Percentiles rank a stretch among this genome's conserved stretches.
These are phyloP conservation scores for Rachicladosporium sp. DNA, from an alignment of 2,329 filamentous ascomycete species.

Conservation along the genomic window DNA sequence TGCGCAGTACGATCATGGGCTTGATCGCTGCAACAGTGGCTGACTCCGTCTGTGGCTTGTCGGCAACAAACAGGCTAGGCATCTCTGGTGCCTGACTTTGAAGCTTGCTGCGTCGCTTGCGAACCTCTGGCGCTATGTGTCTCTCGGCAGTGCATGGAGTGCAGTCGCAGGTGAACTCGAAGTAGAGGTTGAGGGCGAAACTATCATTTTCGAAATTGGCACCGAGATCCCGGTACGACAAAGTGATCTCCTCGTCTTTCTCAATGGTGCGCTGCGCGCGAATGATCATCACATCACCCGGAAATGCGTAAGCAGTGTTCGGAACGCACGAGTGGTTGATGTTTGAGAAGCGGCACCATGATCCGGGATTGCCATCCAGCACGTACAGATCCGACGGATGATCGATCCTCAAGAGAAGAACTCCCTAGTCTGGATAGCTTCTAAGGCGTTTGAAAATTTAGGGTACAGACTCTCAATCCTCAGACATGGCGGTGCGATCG, in stretches of 20 bases:
- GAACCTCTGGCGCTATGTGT: background rate
- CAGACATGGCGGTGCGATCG: constrained; percentile 19
- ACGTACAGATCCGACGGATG: constrained; percentile 17
- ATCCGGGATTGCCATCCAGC: constrained; percentile 18
- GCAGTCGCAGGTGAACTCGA: background rate
- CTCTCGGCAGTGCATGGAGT: background rate
- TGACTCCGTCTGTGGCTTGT: background rate
- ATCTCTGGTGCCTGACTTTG: background rate
- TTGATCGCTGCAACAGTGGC: background rate
- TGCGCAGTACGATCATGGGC: background rate
- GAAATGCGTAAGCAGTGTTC: constrained; percentile 38
- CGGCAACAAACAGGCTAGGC: no score
- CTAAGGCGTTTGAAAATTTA: constrained; percentile 4
- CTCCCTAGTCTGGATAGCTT: no score
- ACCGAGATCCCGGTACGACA: no score
- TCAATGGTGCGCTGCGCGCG: constrained; percentile 34
- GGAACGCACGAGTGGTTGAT: constrained; percentile 42
- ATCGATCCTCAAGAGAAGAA: constrained; percentile 13
- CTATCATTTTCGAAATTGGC: constrained; percentile 7
- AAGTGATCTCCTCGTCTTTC: constrained; percentile 32
- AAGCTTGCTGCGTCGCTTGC: background rate
- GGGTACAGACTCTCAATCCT: constrained; percentile 3
- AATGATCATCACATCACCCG: constrained; percentile 43
- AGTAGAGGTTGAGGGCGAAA: background rate
- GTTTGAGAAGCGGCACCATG: constrained; percentile 38